Evolutionary conservation across 345 rosid species (phyloP).

Genomic region (Ceriops zippeliana): DNA sequence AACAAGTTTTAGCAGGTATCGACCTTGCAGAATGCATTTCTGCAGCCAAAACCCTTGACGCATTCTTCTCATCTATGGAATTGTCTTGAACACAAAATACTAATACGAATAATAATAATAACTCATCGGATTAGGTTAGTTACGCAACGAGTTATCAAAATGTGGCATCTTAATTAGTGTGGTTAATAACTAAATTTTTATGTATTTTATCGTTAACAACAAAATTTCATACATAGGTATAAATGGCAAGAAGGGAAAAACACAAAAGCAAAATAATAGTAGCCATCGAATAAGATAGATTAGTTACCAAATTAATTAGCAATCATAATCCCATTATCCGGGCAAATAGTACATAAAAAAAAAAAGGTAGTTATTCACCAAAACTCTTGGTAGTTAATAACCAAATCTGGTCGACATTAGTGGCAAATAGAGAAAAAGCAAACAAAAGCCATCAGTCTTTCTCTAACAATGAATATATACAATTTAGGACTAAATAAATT

Average conservation of each 20-base stretch:
- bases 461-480: too few relatives aligned
- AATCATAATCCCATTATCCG: background rate
- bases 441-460: too few relatives aligned
- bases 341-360: background rate
- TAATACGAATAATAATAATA: too few relatives aligned
- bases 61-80: too few relatives aligned
- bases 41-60: too few relatives aligned
- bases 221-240: background rate
- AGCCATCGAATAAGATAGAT: background rate
- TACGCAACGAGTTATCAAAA: background rate
- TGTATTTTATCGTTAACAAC: background rate
- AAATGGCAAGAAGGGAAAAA: background rate
- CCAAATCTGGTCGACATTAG: too few relatives aligned
- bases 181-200: background rate
- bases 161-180: background rate
- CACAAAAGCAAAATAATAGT: background rate
- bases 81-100: too few relatives aligned
- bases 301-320: background rate
- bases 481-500: too few relatives aligned
- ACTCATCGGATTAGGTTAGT: background rate
- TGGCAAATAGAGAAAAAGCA: too few relatives aligned
- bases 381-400: background rate
- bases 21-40: too few relatives aligned
- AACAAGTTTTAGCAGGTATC: too few relatives aligned
- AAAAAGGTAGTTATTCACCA: background rate